A percentile compares a stretch with the other conserved stretches of the same genome.
Evolutionary conservation across 306 rosid species (phyloP).

Genomic region (Cucumis sativus): Cucumber_9930_V3 NC_026655.2:22865501-22866000

Average conservation of each 20-base stretch:
- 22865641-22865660: constrained; percentile 2
- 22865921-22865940: background rate
- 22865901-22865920: constrained; percentile 2
- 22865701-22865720: background rate
- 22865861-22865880: background rate
- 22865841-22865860: background rate
- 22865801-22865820: background rate
- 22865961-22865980: constrained; percentile 82
- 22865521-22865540: constrained; percentile 50
- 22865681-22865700: constrained; percentile 38
- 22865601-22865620: constrained; percentile 1
- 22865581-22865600: background rate
- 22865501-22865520: constrained; percentile 25
- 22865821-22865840: constrained; percentile 33
- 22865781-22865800: background rate
- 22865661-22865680: background rate
- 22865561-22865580: constrained; percentile 20
- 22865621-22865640: background rate
- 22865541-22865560: constrained; percentile 15
- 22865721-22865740: background rate
- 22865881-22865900: constrained; percentile 11
- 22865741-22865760: background rate
- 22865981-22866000: constrained; percentile 81
- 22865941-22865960: constrained; percentile 18
- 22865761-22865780: background rate